Base-by-base conservation (phyloP, 768 basidiomycete species). In the Serendipita sp. region DNA sequence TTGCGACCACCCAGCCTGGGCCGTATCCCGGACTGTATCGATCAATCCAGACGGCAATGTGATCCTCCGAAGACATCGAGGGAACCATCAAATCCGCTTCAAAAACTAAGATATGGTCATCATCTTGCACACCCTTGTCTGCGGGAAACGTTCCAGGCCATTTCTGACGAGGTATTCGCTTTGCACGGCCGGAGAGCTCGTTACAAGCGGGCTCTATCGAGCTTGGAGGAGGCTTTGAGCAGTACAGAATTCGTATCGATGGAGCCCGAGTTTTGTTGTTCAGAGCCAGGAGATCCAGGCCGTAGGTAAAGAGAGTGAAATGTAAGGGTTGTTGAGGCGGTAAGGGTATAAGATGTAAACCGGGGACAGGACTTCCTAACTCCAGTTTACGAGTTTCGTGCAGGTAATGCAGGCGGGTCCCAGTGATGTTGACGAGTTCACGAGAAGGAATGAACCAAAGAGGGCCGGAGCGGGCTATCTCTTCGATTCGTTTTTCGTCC, bases 1-100 rank as follows among this genome's bases (percentile, higher is more conserved):
- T 72, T 42, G 90, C 74, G 1, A 78, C 85, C 3, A 90, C 70
- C 77, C 78, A 82, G 3, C 71, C 70, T 38, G 38, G 5, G 38
- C 38, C n/a, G n/a, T n/a, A n/a, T 11, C 66, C 22, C 48, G 48
- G 11, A 14, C 11, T 58, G 30, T 22, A 34, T n/a, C 53, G 11
- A n/a, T 58, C 53, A 11, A 30, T 26, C 24, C 22, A 48, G n/a
- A 58, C 24, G 20, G 24, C 53, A n/a, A 58, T 33, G 2, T 58
- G 53, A 9, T 22, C 17, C 9, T 58, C 53, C 17, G 53, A n/a
- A n/a, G 53, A 28, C 1, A n/a, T 13, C 9, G 17, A n/a, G 11
- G 24, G 17, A n/a, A 34, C 24, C 33, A 24, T 9, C 22, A 58
- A n/a, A 58, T 58, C 33, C 11, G 53, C 53, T 31, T 58, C 53